These are phyloP conservation scores for Athelia sp. DNA, from an alignment of 1,284 basidiomycete species.

Conservation along the genomic window DNA sequence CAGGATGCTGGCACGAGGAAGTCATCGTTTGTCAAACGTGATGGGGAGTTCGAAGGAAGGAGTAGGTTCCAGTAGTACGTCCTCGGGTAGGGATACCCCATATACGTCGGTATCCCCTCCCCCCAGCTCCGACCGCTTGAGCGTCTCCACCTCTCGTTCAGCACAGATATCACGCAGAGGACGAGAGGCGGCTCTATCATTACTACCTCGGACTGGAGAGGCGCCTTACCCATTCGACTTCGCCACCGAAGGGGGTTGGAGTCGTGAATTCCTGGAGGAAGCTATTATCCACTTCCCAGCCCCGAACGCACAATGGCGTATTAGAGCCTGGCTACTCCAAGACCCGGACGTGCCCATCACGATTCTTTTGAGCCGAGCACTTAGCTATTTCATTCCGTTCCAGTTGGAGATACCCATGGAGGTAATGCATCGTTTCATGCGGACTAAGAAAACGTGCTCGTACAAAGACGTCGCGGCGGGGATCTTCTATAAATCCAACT, in stretches of 20 bases:
- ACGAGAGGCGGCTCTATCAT: background rate
- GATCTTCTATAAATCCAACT: background rate
- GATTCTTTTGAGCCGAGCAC: background rate
- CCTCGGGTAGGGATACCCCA: no score
- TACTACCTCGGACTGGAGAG: background rate
- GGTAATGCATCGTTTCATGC: background rate
- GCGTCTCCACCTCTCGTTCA: no score
- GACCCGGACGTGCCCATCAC: background rate
- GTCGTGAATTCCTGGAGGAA: no score
- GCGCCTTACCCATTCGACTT: no score
- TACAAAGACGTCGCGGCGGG: background rate
- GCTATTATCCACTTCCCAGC: no score
- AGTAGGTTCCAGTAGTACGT: no score
- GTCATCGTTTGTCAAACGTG: no score
- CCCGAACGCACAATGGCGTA: background rate
- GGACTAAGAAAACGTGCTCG: no score
- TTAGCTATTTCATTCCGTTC: background rate
- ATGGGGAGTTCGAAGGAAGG: no score
- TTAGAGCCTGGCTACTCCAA: background rate
- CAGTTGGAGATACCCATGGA: background rate
- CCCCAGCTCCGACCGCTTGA: no score
- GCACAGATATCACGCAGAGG: background rate
- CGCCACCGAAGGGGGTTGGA: background rate
- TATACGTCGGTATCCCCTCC: no score
- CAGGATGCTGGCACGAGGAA: no score